phyloP scores from a whole-genome alignment of 1,284 basidiomycete species.

The Dichomitus squalens region DNA sequence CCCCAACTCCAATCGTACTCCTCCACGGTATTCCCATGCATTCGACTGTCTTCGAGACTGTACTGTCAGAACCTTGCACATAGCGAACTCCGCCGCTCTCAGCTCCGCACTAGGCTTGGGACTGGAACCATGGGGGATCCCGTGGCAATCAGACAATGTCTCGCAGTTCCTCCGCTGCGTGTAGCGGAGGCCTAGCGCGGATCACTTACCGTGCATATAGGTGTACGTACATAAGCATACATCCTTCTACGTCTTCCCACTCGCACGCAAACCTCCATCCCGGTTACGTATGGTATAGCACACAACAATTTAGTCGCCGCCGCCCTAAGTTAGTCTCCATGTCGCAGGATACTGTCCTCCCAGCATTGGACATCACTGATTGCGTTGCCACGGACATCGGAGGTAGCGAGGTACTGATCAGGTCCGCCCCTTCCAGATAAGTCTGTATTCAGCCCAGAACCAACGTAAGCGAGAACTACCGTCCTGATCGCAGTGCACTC shows the following conservation, averaged over 20 bases:
- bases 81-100: conserved; percentile 5
- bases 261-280: neutral
- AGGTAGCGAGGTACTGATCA: conserved; percentile 13
- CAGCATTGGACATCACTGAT: neutral
- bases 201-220: neutral
- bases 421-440: neutral
- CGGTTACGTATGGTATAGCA: neutral
- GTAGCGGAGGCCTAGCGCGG: too few species aligned
- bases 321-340: conserved; percentile 1
- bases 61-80: neutral
- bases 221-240: neutral
- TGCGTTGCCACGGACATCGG: neutral
- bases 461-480: neutral
- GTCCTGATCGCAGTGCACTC: too few species aligned
- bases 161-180: too few species aligned
- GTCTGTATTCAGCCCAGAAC: neutral
- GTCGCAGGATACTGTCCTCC: conserved; percentile 4
- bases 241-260: conserved; percentile 1
- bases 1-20: neutral
- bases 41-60: neutral
- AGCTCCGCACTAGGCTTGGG: conserved; percentile 11
- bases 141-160: too few species aligned
- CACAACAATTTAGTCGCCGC: conserved; percentile 8
- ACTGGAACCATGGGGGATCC: too few species aligned
- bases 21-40: neutral